Evolutionary conservation across 352 stramenopile species (phyloP), one percentile per base, ranked within the genome.

Genomic region (Globisporangium abappressorium): DNA sequence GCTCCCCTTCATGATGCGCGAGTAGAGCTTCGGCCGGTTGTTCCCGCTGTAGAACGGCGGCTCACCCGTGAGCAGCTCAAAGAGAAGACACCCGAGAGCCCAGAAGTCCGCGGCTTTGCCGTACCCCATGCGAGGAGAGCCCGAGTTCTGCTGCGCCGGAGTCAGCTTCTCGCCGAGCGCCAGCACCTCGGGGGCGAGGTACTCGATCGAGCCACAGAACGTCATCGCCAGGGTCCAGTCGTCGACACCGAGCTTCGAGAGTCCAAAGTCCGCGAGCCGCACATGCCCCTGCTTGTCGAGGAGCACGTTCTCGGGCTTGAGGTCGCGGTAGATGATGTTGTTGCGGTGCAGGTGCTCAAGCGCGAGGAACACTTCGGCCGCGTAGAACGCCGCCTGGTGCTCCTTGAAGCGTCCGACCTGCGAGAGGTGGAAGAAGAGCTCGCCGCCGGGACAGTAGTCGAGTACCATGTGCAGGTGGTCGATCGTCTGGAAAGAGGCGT

Each of bases 291-390:
- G 71, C 43, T 87, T 71, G 68, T 96, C 81, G 15, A 98, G 75
- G 26, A 98, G 71, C 34, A 98, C 82, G 66, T 98, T 98, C 68
- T 97, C 90, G 1, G 91, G 91, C 62, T 98, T 97, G 30, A 98
- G 76, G 63, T 98, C 91, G 11, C 91, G 84, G 63, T 97, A 96
- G 46, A 97, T 87, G 64, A 95, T 87, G 51, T 84, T 78, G 64
- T 91, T 75, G 1, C 72, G 63, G 61, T 95, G 85, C 53, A 95
- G 70, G 64, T 93, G 75, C 54, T 92, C 84, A 26, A 95, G 75
- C n/a, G 85, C 87, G 20, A 94, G 75, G 20, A 90, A 86, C 8
- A 97, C 81, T 77, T 98, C 92, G 36, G 90, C 89, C 12, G 87
- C 70, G 69, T 98, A 98, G 61, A 98, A 98, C 0, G 77, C 76